Base-by-base conservation (phyloP, 2,329 filamentous ascomycete genomes). In the Apiospora marii region DNA sequence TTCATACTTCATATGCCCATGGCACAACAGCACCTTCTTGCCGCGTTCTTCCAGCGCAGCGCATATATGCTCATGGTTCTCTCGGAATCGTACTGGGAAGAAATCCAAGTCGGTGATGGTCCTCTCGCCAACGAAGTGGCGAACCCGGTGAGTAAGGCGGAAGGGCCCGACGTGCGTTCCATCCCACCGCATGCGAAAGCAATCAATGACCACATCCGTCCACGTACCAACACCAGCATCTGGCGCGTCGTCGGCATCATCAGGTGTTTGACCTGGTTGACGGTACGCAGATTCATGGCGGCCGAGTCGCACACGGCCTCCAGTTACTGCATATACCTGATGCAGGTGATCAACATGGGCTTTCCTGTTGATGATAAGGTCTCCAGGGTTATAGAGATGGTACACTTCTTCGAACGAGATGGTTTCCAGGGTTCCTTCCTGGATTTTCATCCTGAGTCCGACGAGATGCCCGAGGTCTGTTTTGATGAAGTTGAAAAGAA, bases 1-100 rank as follows among this genome's bases (percentile, higher is more conserved):
- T 2, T 68, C 67, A 5, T 68, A 68, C 41, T 48, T 68, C 67
- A 27, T 68, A 12, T 68, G 67, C 4, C 67, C 67, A 34, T 44
- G 19, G 44, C 41, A 68, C 19, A 19, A 27, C 12, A 68, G n/a
- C n/a, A 68, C n/a, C 12, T 19, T 46, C 41, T 34, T 44, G n/a
- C 67, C 67, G n/a, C 67, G 67, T 1, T 1, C n/a, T 22, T 30
- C 67, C 13, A 68, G 8, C 2, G 5, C 27, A 1, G 8, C 7
- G 41, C 41, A 44, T 19, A 68, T 46, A 10, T 27, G 16, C 2
- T 30, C 41, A n/a, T 12, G 12, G 44, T 46, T 34, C 0, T 8
- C 14, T 27, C 44, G 67, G 27, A 68, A 48, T 1, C 44, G 67
- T 12, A 68, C 67, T 1, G 67, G 67, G 67, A 48, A 48, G 41